phyloP scores from a whole-genome alignment of 352 stramenopile species.

The Globisporangium cystogenes region DNA sequence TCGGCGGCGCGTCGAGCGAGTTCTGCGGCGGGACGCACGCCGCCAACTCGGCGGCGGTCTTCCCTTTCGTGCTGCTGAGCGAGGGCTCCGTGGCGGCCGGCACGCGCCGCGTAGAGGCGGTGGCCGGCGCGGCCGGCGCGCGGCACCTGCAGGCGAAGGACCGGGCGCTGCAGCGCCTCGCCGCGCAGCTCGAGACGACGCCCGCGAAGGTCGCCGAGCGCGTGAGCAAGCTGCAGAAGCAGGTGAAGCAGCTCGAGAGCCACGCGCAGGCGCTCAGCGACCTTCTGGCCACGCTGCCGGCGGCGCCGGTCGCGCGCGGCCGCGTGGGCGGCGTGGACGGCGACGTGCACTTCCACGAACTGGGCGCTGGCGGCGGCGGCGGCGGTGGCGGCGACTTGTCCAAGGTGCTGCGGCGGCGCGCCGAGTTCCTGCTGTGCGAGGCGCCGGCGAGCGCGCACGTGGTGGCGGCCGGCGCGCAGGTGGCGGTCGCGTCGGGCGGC shows the following conservation, averaged over 20 bases:
- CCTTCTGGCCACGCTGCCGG: conserved; percentile 33
- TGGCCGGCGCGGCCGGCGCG: conserved; percentile 43
- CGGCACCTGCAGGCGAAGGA: conserved; percentile 61
- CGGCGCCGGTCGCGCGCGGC: conserved; percentile 27
- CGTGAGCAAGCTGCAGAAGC: conserved; percentile 65
- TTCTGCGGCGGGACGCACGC: conserved; percentile 82
- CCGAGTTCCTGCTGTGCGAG: conserved; percentile 42
- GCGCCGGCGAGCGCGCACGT: conserved; percentile 30
- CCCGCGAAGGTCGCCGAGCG: conserved; percentile 55
- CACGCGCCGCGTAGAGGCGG: conserved; percentile 67
- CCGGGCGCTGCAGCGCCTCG: conserved; percentile 33
- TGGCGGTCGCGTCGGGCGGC: conserved; percentile 41
- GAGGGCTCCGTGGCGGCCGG: conserved; percentile 75
- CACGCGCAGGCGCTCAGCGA: conserved; percentile 44
- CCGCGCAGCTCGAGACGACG: conserved; percentile 52
- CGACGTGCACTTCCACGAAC: conserved; percentile 30
- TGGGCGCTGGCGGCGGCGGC: not conserved
- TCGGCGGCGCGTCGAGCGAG: conserved; percentile 52
- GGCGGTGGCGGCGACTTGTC: conserved; percentile 30
- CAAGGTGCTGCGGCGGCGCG: conserved; percentile 55
- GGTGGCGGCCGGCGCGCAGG: conserved; percentile 38
- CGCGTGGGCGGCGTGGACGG: conserved; percentile 14
- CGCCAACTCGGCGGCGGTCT: conserved; percentile 32
- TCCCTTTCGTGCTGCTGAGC: conserved; percentile 71
- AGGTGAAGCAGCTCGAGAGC: conserved; percentile 59